These are phyloP conservation scores for Bruguiera hainesii DNA, from an alignment of 441 rosid species.

Conservation along the genomic window DNA sequence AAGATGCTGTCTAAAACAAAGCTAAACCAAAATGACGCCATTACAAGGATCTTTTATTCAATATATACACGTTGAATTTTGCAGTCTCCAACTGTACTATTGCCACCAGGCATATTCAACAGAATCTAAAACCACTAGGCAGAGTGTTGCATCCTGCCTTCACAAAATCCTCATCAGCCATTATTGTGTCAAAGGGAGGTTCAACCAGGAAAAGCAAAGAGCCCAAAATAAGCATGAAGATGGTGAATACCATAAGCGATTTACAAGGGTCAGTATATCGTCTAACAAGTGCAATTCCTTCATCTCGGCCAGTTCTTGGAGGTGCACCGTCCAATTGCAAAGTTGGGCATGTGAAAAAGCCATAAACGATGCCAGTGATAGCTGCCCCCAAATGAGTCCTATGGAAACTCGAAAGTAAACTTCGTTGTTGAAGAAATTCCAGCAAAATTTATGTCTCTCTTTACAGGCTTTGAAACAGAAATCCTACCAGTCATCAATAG, in stretches of 20 bases:
- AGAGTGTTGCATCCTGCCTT: background rate
- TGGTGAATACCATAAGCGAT: conserved; percentile 49
- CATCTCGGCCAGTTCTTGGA: conserved; percentile 45
- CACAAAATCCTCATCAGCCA: conserved; percentile 18
- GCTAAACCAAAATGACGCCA: background rate
- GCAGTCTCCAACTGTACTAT: background rate
- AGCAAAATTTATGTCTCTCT: background rate
- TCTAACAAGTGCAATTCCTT: conserved; percentile 46
- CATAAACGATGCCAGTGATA: conserved; percentile 53
- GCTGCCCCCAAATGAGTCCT: conserved; percentile 83
- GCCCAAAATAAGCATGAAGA: conserved; percentile 40
- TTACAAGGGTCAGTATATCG: conserved; percentile 49
- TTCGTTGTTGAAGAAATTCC: no score
- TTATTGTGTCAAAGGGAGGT: conserved; percentile 42
- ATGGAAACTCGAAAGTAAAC: conserved; percentile 7
- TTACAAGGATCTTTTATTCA: background rate
- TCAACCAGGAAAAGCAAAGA: conserved; percentile 32
- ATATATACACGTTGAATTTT: background rate
- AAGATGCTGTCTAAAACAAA: background rate
- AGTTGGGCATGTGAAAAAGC: conserved; percentile 52
- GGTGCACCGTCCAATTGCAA: conserved; percentile 59
- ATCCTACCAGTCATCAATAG: conserved; percentile 69
- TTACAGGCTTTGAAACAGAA: background rate
- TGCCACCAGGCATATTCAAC: background rate
- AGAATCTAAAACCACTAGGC: background rate